Base-by-base conservation (phyloP, 805 yeast genomes). In the Ogataea degrootiae region DNA sequence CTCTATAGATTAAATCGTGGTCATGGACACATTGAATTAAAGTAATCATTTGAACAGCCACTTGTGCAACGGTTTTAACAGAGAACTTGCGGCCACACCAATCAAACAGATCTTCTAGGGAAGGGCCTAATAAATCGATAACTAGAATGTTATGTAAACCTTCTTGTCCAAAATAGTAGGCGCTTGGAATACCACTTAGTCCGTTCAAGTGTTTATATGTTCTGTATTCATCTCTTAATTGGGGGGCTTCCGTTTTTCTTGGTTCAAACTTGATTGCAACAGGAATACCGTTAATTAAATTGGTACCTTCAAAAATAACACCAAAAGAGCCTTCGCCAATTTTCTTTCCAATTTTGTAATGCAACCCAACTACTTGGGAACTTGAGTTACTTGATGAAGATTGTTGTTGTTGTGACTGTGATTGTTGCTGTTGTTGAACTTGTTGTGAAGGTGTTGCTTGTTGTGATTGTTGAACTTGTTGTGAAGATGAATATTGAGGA, bases 291-390 rank as follows among this genome's bases (percentile, higher is more conserved):
- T 90, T 92, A 58, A 94, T 81, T 63, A 94, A 76, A 66, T 94
- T 92, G 39, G 88, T 80, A 53, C 99, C 99, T 71, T 94, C 98
- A 65, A 94, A 94, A 50, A 94, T 85, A 45, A 94, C 96, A 47
- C 99, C 99, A 67, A 94, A 94, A 4, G 98, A 92, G 39, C 99
- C 99, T 70, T 94, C 98, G 48, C 99, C 99, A 52, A 94, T 91
- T 71, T 94, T 94, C 68, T 91, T 92, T 49, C 98, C 99, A 48
- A 94, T 94, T 58, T 90, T 86, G 71, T 91, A 94, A 73, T 94
- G 99, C 51, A 92, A 82, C 22, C 99, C 99, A 41, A 94, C 97
- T 37, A 85, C 80, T 65, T 80, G 81, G 38, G 81, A 75, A 48
- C 73, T 67, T 11, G 58, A 44, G 29, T 26, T 40, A 6, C 36